phyloP scores from a whole-genome alignment of 345 rosid species.

The Salix koriyanagi region DNA sequence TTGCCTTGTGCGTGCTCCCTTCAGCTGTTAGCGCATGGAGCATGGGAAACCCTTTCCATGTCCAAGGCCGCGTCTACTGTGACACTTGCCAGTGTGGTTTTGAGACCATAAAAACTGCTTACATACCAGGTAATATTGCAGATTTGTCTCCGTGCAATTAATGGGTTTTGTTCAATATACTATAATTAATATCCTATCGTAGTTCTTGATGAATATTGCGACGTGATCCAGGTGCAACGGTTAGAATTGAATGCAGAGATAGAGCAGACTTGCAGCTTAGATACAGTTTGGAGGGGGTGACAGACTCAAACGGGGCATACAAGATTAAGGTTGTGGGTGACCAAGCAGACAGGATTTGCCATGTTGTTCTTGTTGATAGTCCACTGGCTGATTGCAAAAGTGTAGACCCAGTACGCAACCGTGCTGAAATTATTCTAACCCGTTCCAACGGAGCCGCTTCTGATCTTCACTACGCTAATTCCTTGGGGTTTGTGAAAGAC shows the following conservation, averaged over 20 bases:
- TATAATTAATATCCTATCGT: neutral
- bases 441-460: constrained; percentile 55
- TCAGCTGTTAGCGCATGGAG: constrained; percentile 11
- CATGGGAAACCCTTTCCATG: constrained; percentile 26
- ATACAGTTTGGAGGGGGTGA: constrained; percentile 29
- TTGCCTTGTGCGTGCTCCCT: constrained; percentile 31
- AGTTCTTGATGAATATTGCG: neutral
- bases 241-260: constrained; percentile 51
- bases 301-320: constrained; percentile 44
- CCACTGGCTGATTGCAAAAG: constrained; percentile 32
- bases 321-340: constrained; percentile 46
- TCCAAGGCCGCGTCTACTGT: constrained; percentile 58
- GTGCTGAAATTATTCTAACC: constrained; percentile 55
- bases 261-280: constrained; percentile 21
- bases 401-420: constrained; percentile 40
- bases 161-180: neutral
- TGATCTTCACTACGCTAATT: constrained; percentile 47
- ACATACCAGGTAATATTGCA: constrained; percentile 35
- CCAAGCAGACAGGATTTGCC: constrained; percentile 53
- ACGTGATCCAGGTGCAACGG: constrained; percentile 44
- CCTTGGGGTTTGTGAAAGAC: constrained; percentile 57
- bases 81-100: constrained; percentile 68
- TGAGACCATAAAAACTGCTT: constrained; percentile 45
- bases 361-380: constrained; percentile 45
- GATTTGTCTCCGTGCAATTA: neutral